A percentile compares a stretch with the other conserved stretches of the same genome.
phyloP scores from a whole-genome alignment of 345 rosid genomes.

The Acer saccharum region DNA sequence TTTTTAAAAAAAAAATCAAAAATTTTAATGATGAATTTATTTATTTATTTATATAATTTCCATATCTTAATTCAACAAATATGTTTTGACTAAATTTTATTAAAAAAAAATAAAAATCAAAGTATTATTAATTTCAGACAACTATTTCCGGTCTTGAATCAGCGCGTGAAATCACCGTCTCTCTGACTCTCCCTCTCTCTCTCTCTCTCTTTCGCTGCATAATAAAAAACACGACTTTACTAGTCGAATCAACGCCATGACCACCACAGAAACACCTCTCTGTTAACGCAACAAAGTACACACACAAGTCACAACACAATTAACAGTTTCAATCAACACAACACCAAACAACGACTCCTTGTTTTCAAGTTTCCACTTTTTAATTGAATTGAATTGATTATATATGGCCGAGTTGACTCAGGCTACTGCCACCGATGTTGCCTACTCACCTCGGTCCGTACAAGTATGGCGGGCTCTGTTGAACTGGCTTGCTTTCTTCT shows the following conservation, averaged over 20 bases:
- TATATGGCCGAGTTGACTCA: constrained; percentile 93
- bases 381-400: neutral
- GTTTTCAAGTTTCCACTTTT: neutral
- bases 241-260: constrained; percentile 17
- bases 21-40: neutral
- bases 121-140: neutral
- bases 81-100: too few species aligned
- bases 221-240: constrained; percentile 7
- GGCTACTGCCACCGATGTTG: constrained; percentile 52
- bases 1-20: neutral
- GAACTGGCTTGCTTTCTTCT: constrained; percentile 81
- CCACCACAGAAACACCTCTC: constrained; percentile 14
- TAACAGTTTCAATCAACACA: neutral
- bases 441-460: constrained; percentile 59
- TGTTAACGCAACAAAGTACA: neutral
- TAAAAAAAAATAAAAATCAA: too few species aligned
- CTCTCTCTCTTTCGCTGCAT: neutral
- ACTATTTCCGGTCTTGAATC: neutral
- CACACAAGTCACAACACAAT: neutral
- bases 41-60: too few species aligned
- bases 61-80: too few species aligned
- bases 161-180: constrained; percentile 22
- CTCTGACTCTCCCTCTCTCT: neutral
- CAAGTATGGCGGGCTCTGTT: constrained; percentile 72
- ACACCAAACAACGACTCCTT: neutral